These are phyloP conservation scores for Cladosporium oxysporum DNA, from an alignment of 2,329 filamentous ascomycete genomes.

Conservation along the genomic window DNA sequence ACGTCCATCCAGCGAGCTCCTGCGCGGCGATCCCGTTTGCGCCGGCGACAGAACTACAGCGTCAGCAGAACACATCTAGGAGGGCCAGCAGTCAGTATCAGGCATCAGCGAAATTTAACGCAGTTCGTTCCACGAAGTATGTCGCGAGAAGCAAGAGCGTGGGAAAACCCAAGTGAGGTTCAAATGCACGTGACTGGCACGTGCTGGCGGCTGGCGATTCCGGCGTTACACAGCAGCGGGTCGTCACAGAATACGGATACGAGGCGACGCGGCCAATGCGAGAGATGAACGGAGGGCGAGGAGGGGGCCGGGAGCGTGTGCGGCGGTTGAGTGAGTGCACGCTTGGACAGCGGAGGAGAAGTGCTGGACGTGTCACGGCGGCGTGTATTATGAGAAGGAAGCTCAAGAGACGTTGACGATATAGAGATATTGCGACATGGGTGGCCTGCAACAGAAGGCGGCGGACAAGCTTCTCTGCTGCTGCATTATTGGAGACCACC, in stretches of 20 bases:
- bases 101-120: not conserved
- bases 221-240: constrained; percentile 15
- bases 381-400: not conserved
- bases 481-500: not conserved
- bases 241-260: constrained; percentile 13
- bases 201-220: not conserved
- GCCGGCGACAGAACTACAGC: not conserved
- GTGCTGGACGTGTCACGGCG: not conserved
- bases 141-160: not conserved
- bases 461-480: not conserved
- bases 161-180: constrained; percentile 1
- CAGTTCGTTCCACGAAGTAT: not conserved
- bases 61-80: not conserved
- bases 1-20: not conserved
- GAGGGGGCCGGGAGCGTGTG: not conserved
- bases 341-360: not conserved
- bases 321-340: not conserved
- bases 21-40: not conserved
- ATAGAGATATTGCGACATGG: not conserved
- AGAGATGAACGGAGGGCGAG: not conserved
- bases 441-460: not conserved
- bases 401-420: not conserved
- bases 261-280: not conserved
- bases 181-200: not conserved
- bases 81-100: not conserved